Conservation (phyloP, 169 alveolate species). For the Plasmodium inui region DNA sequence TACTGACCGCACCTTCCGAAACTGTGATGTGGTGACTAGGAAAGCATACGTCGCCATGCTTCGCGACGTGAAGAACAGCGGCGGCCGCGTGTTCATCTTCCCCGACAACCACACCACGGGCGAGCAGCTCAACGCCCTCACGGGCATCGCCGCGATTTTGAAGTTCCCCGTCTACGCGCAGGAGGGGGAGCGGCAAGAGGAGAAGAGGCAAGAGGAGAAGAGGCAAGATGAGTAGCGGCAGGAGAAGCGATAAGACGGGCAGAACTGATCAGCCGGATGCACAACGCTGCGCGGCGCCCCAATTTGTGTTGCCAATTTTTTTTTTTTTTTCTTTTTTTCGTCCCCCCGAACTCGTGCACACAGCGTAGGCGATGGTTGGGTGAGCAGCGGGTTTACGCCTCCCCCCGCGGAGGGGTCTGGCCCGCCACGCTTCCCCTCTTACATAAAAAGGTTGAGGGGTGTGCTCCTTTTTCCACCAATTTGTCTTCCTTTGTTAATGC, state of each 20-base stretch:
- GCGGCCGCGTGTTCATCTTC: constrained; percentile 77
- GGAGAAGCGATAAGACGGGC: background rate
- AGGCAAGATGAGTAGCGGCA: background rate
- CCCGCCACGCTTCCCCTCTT: background rate
- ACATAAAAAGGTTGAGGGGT: background rate
- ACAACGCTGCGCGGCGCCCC: background rate
- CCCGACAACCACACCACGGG: constrained; percentile 83
- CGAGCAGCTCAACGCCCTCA: constrained; percentile 77
- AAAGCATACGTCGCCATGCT: constrained; percentile 68
- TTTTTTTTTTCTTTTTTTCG: too few relatives aligned
- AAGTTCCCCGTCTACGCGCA: constrained; percentile 48
- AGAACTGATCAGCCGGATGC: background rate
- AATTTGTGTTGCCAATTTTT: background rate
- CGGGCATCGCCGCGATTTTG: constrained; percentile 82
- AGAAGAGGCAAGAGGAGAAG: background rate
- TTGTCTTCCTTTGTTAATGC: background rate
- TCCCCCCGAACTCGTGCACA: background rate
- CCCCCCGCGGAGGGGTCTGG: too few relatives aligned
- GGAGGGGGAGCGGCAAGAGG: background rate
- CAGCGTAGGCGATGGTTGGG: background rate
- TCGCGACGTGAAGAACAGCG: constrained; percentile 73
- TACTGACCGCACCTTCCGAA: constrained; percentile 77
- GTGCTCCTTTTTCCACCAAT: background rate
- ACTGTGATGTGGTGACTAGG: constrained; percentile 69
- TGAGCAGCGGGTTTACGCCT: background rate